A percentile compares a stretch with the other conserved stretches of the same genome.
Conservation (phyloP, 805 yeast genomes). For the Pichia cephalocereana region DNA sequence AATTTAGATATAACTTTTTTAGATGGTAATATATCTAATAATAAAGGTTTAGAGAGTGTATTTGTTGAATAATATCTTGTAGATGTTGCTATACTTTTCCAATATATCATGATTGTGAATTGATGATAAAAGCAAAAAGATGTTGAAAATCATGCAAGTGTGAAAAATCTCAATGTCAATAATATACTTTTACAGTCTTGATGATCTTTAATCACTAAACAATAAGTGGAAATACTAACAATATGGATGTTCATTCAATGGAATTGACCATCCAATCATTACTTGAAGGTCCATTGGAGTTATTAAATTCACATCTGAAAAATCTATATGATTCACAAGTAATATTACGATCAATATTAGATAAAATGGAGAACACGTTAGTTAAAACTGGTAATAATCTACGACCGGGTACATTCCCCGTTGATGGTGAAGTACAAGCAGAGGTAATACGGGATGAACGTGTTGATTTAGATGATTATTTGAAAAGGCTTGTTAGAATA, state of each 20-base stretch:
- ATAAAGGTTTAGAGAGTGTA: conserved; percentile 24
- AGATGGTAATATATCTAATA: conserved; percentile 46
- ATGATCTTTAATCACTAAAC: no score
- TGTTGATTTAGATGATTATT: conserved; percentile 11
- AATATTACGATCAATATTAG: conserved; percentile 40
- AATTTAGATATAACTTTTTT: conserved; percentile 47
- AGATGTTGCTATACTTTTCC: neutral
- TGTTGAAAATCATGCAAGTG: no score
- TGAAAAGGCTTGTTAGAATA: conserved; percentile 18
- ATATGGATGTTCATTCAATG: conserved; percentile 38
- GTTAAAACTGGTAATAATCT: conserved; percentile 9
- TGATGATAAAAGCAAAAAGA: no score
- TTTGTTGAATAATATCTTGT: conserved; percentile 5
- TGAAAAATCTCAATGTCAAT: no score
- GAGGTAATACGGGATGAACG: neutral
- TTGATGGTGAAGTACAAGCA: neutral
- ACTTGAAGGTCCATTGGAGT: conserved; percentile 45
- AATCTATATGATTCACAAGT: conserved; percentile 49
- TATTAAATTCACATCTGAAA: conserved; percentile 39
- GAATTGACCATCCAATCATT: conserved; percentile 51
- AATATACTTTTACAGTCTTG: no score
- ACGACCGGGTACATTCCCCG: neutral
- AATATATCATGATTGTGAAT: neutral
- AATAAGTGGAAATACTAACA: neutral
- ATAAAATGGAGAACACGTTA: conserved; percentile 30